Base-by-base conservation (phyloP, 176 grass and related monocot genomes). In the Oryza punctata region DNA sequence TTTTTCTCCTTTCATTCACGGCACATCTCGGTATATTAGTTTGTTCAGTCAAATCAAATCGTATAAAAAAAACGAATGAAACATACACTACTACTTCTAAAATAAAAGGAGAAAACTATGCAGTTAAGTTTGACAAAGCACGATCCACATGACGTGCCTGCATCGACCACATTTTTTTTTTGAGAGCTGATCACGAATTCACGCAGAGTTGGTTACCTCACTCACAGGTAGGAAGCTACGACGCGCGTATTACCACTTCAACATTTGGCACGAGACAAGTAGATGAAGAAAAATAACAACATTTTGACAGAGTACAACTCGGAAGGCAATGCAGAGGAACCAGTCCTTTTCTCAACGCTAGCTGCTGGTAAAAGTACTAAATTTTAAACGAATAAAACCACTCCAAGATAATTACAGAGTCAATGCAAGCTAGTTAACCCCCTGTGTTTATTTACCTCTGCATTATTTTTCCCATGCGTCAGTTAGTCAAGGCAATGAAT, bases 121-220 rank as follows among this genome's bases (percentile, higher is more conserved):
- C 19, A 45, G 16, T 33, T 16, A 1, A 5, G 9, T 23, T 80
- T 69, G 64, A 69, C 19, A 11, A 69, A 25, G 26, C 19, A 64
- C 26, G 25, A 47, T 27, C 71, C 30, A 80, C 70, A 54, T 81
- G 71, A 76, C 77, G 82, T 89, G 87, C 75, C 47, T 79, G 75
- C 81, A 70, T 70, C 8, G 45, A 16, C n/a, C 44, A 29, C 70
- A 33, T 33, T 33, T 33, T 4, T 33, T 33, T 33, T 33, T 33
- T 33, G 3, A 33, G 3, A 33, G 5, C 32, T 5, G 45, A 16
- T 33, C 70, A 29, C 44, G 0, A 7, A 19, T 4, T 9, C 15
- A 29, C 61, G 5, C 54, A 23, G 61, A 46, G 37, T 46, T 32
- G 45, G 37, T 46, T 32, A 60, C 59, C 43, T 27, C 21, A 28